Conservation (phyloP, 2,329 filamentous ascomycete species). For the Raffaelea arxii region DNA sequence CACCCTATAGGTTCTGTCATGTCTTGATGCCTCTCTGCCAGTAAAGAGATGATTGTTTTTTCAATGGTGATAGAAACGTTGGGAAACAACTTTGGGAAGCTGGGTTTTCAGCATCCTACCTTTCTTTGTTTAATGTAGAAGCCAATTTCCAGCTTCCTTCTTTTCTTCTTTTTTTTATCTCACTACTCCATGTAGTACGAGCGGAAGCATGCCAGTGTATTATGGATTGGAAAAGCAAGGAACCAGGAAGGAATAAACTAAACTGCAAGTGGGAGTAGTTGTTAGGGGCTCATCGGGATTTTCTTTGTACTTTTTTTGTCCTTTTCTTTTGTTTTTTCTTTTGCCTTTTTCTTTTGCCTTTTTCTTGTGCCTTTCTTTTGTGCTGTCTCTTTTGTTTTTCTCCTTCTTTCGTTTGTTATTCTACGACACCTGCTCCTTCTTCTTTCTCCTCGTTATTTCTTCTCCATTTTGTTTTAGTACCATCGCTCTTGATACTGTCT, state of each 20-base stretch:
- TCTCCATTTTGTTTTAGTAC: too few relatives aligned
- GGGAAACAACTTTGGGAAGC: too few relatives aligned
- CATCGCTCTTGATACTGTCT: too few relatives aligned
- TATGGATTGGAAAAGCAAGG: neutral
- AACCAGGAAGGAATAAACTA: neutral
- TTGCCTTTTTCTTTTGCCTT: neutral
- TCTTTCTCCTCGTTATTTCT: too few relatives aligned
- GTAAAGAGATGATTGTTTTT: slow-evolving; percentile 8
- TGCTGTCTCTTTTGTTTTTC: too few relatives aligned
- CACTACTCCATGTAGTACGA: neutral
- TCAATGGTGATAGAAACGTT: neutral
- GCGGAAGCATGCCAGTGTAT: neutral
- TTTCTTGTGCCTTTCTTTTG: too few relatives aligned
- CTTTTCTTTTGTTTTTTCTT: slow-evolving; percentile 1
- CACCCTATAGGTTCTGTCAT: slow-evolving; percentile 10
- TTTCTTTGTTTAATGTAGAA: too few relatives aligned
- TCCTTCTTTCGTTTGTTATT: too few relatives aligned
- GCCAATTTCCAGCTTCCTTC: too few relatives aligned
- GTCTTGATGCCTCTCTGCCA: slow-evolving; percentile 13
- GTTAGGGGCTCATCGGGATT: neutral
- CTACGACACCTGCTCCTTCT: too few relatives aligned
- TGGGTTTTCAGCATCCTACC: neutral
- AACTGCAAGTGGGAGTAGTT: too few relatives aligned
- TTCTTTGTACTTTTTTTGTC: neutral
- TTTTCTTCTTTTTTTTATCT: neutral